Evolutionary conservation across 805 yeast genomes (phyloP).

Genomic region (Yamadazyma olivae): DNA sequence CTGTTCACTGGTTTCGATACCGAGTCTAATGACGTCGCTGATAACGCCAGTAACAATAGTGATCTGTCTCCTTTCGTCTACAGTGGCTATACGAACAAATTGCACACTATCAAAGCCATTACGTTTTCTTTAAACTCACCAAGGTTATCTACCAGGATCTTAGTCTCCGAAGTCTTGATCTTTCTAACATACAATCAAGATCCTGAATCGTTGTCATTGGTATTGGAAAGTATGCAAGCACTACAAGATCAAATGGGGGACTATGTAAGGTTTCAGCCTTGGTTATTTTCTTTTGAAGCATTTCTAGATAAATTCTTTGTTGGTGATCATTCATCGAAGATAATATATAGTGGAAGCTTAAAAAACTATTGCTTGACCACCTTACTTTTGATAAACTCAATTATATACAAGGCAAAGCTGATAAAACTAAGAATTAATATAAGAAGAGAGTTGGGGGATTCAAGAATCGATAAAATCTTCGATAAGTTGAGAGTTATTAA

Average conservation of each 20-base stretch:
- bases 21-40: conserved; percentile 10
- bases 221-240: conserved; percentile 28
- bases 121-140: conserved; percentile 39
- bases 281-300: conserved; percentile 36
- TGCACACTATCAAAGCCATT: conserved; percentile 34
- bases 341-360: conserved; percentile 14
- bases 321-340: conserved; percentile 13
- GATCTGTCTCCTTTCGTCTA: conserved; percentile 6
- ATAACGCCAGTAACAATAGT: conserved; percentile 4
- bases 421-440: conserved; percentile 25
- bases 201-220: conserved; percentile 15
- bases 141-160: conserved; percentile 34
- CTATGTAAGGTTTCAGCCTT: conserved; percentile 36
- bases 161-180: conserved; percentile 42
- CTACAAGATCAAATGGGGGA: conserved; percentile 37
- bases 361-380: conserved; percentile 35
- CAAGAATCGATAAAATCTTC: conserved; percentile 31
- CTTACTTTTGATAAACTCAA: conserved; percentile 31
- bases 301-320: conserved; percentile 27
- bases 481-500: conserved; percentile 31
- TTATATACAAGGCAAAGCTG: conserved; percentile 25
- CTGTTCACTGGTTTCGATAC: conserved; percentile 9
- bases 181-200: conserved; percentile 28
- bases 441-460: conserved; percentile 35
- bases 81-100: conserved; percentile 19